Conservation (phyloP, 257 asterid species). For the Nicotiana paniculata region DNA sequence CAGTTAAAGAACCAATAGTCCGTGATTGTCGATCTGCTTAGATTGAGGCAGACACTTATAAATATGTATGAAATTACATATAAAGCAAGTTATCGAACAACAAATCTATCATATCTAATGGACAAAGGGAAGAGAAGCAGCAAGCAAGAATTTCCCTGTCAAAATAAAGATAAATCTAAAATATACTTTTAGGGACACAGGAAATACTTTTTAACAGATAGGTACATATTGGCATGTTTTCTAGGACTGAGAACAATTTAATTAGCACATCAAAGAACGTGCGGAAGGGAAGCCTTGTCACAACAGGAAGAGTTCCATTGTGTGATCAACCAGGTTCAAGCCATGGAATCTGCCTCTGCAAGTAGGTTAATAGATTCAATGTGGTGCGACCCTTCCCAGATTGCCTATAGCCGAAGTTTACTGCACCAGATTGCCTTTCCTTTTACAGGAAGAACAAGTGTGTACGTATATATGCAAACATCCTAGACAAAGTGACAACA, state of each 20-base stretch:
- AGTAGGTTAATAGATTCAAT: neutral
- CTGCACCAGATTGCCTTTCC: neutral
- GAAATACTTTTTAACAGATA: neutral
- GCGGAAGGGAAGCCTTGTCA: neutral
- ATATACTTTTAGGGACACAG: neutral
- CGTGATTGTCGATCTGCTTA: neutral
- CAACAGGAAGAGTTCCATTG: neutral
- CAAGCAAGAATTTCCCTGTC: neutral
- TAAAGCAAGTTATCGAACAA: neutral
- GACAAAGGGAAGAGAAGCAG: neutral
- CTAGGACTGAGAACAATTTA: too few relatives aligned
- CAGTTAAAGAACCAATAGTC: neutral
- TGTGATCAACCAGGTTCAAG: neutral
- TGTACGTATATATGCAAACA: neutral
- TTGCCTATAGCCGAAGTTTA: neutral
- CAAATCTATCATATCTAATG: neutral
- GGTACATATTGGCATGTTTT: too few relatives aligned
- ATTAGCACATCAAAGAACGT: neutral
- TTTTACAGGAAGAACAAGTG: neutral
- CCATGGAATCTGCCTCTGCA: neutral
- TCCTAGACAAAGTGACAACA: neutral
- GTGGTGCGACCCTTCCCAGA: too few relatives aligned
- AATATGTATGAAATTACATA: neutral
- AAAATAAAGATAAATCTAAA: neutral
- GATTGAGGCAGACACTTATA: neutral